Conservation (phyloP, 2,329 filamentous ascomycete genomes). For the Penicillium sp. region DNA sequence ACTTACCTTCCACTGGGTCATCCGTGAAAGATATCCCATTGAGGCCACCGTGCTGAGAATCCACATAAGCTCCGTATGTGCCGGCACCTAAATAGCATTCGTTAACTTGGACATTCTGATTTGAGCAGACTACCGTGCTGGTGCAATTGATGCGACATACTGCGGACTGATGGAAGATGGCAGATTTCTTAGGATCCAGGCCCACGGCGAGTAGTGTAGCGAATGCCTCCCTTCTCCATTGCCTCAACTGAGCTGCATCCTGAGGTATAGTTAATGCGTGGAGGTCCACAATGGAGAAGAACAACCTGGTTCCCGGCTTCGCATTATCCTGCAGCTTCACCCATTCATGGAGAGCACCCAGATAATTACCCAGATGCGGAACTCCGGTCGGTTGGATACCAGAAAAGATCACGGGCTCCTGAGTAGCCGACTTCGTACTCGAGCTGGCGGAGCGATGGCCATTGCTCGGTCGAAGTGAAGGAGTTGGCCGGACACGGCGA, state of each 20-base stretch:
- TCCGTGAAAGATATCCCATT: slow-evolving; percentile 90
- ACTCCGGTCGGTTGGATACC: slow-evolving; percentile 95
- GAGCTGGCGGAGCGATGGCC: slow-evolving; percentile 15
- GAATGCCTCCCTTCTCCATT: slow-evolving; percentile 67
- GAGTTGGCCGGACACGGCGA: slow-evolving; percentile 1
- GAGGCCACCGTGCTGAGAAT: slow-evolving; percentile 87
- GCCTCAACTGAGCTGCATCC: slow-evolving; percentile 56
- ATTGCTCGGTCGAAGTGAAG: slow-evolving; percentile 3
- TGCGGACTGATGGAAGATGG: slow-evolving; percentile 76
- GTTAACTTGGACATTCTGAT: not conserved
- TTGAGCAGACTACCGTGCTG: not conserved
- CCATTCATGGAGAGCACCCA: slow-evolving; percentile 86
- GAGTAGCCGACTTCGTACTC: slow-evolving; percentile 1
- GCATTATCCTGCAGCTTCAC: slow-evolving; percentile 68
- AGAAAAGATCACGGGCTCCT: slow-evolving; percentile 68
- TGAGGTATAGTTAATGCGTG: slow-evolving; percentile 85
- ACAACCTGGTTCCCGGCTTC: slow-evolving; percentile 54
- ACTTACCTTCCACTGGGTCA: slow-evolving; percentile 96
- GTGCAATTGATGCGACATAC: slow-evolving; percentile 41
- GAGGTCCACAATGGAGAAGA: slow-evolving; percentile 88
- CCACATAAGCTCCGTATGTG: slow-evolving; percentile 93
- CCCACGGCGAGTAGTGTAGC: slow-evolving; percentile 80
- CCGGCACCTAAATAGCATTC: slow-evolving; percentile 53
- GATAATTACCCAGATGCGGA: slow-evolving; percentile 91
- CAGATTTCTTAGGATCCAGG: slow-evolving; percentile 68